Conservation (phyloP, 495 filamentous ascomycete species). For the Xylaria venustula region DNA sequence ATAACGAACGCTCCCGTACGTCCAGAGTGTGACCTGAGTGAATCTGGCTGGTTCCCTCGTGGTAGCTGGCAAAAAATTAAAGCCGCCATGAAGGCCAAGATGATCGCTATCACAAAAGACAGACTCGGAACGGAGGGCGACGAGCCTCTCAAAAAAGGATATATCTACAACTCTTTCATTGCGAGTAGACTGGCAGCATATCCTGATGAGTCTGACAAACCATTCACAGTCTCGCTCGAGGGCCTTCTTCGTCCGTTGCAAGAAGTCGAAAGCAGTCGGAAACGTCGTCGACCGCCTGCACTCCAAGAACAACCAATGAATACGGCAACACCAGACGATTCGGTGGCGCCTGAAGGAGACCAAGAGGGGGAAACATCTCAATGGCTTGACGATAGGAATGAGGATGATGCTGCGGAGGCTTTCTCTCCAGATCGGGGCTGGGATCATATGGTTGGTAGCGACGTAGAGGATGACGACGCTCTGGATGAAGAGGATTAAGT, state of each 20-base stretch:
- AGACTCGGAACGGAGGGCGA: conserved; percentile 51
- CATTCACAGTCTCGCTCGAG: conserved; percentile 25
- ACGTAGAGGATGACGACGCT: conserved; percentile 14
- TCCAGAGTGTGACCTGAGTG: conserved; percentile 52
- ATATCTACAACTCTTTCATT: conserved; percentile 28
- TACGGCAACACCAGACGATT: not conserved
- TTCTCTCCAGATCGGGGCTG: conserved; percentile 7
- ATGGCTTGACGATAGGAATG: conserved; percentile 3
- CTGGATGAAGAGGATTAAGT: conserved; percentile 11
- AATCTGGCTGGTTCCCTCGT: conserved; percentile 78
- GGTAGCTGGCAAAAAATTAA: conserved; percentile 78
- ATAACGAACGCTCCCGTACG: conserved; percentile 49
- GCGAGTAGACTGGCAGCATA: conserved; percentile 19
- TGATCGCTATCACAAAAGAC: conserved; percentile 50
- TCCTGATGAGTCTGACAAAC: conserved; percentile 26
- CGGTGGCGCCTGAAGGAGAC: not conserved
- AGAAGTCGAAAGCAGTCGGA: conserved; percentile 19
- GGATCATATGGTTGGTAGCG: conserved; percentile 14
- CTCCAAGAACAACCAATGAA: not conserved
- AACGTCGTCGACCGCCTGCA: conserved; percentile 10
- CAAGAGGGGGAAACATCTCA: conserved; percentile 1
- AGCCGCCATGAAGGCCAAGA: conserved; percentile 82
- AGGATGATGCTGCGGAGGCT: not conserved
- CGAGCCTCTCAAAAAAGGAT: conserved; percentile 35
- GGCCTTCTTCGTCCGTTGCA: conserved; percentile 26